These are phyloP conservation scores for Epichloe glyceriae DNA, from an alignment of 2,329 filamentous ascomycete genomes.

Conservation along the genomic window DNA sequence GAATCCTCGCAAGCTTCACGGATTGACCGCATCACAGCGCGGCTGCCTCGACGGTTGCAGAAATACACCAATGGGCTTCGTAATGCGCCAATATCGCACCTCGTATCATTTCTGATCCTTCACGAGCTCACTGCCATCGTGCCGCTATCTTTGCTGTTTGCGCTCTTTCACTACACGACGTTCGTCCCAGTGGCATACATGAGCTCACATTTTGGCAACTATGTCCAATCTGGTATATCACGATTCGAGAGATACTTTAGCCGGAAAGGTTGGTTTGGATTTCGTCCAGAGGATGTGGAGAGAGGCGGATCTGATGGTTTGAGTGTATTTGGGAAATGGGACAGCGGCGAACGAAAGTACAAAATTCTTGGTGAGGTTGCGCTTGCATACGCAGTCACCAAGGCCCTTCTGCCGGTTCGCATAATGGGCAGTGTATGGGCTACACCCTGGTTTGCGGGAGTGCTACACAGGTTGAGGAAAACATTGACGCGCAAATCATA, in stretches of 20 bases:
- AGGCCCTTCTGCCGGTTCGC: constrained; percentile 66
- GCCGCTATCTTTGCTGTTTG: constrained; percentile 63
- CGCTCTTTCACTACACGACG: constrained; percentile 65
- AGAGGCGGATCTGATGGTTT: constrained; percentile 9
- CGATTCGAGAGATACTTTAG: constrained; percentile 67
- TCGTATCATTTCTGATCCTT: constrained; percentile 74
- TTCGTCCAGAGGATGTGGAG: constrained; percentile 24
- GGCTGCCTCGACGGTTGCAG: constrained; percentile 54
- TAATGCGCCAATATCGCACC: constrained; percentile 66
- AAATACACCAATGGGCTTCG: constrained; percentile 58
- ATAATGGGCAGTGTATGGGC: constrained; percentile 72
- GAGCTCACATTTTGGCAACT: constrained; percentile 34
- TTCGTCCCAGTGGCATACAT: constrained; percentile 52
- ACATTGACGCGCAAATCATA: constrained; percentile 18
- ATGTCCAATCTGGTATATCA: constrained; percentile 49
- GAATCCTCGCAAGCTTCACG: constrained; percentile 21
- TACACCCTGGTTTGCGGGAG: constrained; percentile 81
- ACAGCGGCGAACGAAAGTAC: constrained; percentile 32
- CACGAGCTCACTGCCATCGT: constrained; percentile 85
- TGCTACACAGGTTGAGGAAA: constrained; percentile 33
- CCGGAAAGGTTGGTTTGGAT: constrained; percentile 70
- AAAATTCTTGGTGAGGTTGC: constrained; percentile 58
- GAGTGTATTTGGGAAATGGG: constrained; percentile 24
- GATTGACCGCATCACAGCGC: constrained; percentile 33
- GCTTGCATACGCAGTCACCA: constrained; percentile 83